Evolutionary conservation across 2,329 filamentous ascomycete species (phyloP).

Genomic region (Aspergillus sp.): DNA sequence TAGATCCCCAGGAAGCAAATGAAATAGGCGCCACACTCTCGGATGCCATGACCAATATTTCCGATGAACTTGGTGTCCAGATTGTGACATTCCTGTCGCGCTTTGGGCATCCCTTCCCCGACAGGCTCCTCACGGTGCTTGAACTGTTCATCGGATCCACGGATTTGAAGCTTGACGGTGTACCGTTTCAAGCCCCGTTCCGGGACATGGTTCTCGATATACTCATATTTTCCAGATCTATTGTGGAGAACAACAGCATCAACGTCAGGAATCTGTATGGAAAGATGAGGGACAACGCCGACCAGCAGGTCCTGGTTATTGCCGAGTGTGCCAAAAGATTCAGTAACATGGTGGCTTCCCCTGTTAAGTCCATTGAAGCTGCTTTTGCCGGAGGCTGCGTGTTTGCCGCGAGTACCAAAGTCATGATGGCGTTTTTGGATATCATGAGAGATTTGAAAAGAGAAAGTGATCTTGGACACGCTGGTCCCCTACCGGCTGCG

Average conservation of each 20-base stretch:
- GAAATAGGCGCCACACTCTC: too few species aligned
- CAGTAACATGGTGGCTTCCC: not conserved
- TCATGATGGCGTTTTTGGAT: not conserved
- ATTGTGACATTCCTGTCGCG: too few species aligned
- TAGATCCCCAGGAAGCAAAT: too few species aligned
- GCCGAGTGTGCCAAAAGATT: not conserved
- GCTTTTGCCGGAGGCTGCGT: slow-evolving; percentile 18
- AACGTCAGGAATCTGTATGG: slow-evolving; percentile 5
- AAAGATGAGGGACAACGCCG: slow-evolving; percentile 5
- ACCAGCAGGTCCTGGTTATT: slow-evolving; percentile 10
- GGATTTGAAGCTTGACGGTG: too few species aligned
- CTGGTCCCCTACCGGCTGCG: not conserved
- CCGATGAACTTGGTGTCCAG: too few species aligned
- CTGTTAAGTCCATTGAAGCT: slow-evolving; percentile 3
- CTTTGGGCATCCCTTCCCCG: not conserved
- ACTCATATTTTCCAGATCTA: slow-evolving; percentile 9
- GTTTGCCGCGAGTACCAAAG: slow-evolving; percentile 14
- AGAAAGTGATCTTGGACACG: not conserved
- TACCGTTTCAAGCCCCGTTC: slow-evolving; percentile 9
- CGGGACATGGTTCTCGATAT: slow-evolving; percentile 9
- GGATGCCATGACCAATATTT: too few species aligned
- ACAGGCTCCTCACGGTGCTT: not conserved
- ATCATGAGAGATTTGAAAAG: not conserved
- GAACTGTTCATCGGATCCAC: not conserved
- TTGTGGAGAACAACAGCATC: slow-evolving; percentile 18